Conservation (phyloP, 257 asterid species). For the Buddleja alternifolia region DNA sequence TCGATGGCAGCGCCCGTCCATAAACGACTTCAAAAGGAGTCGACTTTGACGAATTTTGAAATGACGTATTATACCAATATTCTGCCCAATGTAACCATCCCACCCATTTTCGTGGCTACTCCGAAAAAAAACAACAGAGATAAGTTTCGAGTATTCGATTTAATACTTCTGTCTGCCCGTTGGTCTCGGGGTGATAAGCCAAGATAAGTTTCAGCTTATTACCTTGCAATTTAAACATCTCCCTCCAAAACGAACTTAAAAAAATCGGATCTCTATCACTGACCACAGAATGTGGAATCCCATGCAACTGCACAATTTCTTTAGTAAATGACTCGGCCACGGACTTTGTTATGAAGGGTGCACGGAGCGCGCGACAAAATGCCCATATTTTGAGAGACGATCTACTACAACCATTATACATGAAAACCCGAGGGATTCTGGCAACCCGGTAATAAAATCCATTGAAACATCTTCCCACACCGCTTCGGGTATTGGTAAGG, state of each 20-base stretch:
- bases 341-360: not conserved
- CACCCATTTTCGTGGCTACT: not conserved
- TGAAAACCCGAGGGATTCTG: not conserved
- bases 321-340: not conserved
- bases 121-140: not conserved
- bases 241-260: not conserved
- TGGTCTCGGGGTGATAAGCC: no score
- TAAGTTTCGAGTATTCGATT: no score
- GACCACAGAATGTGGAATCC: no score
- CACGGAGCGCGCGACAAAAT: not conserved
- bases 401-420: not conserved
- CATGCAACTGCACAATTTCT: not conserved
- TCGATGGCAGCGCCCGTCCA: not conserved
- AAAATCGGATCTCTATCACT: no score
- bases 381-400: not conserved
- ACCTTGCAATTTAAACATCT: no score
- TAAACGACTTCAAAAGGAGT: not conserved
- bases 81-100: not conserved
- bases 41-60: not conserved
- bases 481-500: no score
- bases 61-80: constrained; percentile 15
- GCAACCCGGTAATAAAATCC: constrained; percentile 1
- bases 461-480: no score
- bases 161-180: no score
- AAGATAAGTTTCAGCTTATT: no score